phyloP scores from a whole-genome alignment of 495 filamentous ascomycete genomes.

The Penicillium mononematosum region DNA sequence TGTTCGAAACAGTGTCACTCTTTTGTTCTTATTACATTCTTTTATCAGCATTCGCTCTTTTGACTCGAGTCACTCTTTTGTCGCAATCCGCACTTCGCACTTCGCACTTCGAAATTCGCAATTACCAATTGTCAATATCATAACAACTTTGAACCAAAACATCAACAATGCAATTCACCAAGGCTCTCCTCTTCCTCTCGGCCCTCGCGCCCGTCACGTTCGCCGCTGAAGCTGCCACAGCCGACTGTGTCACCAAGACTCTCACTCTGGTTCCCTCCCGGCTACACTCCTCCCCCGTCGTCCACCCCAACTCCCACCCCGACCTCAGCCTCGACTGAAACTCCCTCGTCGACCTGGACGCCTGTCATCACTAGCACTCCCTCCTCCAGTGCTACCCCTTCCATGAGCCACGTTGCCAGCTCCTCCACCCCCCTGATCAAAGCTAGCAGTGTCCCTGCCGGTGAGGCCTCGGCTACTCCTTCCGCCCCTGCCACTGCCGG shows the following conservation, averaged over 20 bases:
- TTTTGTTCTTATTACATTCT: conserved; percentile 32
- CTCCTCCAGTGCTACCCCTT: conserved; percentile 21
- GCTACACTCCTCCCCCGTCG: conserved; percentile 28
- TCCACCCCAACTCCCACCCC: conserved; percentile 25
- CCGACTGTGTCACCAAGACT: conserved; percentile 26
- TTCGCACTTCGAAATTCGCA: not conserved
- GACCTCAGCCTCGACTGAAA: conserved; percentile 26
- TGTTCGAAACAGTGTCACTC: conserved; percentile 34
- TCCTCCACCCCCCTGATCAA: conserved; percentile 25
- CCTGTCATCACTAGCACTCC: conserved; percentile 22
- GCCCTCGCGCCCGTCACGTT: conserved; percentile 36
- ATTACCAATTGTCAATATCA: conserved; percentile 1
- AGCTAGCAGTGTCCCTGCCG: conserved; percentile 7
- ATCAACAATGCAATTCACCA: conserved; percentile 38
- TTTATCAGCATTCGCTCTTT: conserved; percentile 45
- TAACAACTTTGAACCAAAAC: conserved; percentile 1
- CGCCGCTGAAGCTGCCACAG: conserved; percentile 29
- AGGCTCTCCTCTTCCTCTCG: conserved; percentile 34
- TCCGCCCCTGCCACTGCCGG: conserved; percentile 30
- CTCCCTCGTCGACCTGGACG: conserved; percentile 20
- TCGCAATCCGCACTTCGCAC: not conserved
- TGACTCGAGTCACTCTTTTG: not conserved
- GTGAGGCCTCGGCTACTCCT: conserved; percentile 19
- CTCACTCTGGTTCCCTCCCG: conserved; percentile 37
- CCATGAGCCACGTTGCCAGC: conserved; percentile 14